Conservation (phyloP, 1,284 basidiomycete genomes). For the Trametes sp. region DNA sequence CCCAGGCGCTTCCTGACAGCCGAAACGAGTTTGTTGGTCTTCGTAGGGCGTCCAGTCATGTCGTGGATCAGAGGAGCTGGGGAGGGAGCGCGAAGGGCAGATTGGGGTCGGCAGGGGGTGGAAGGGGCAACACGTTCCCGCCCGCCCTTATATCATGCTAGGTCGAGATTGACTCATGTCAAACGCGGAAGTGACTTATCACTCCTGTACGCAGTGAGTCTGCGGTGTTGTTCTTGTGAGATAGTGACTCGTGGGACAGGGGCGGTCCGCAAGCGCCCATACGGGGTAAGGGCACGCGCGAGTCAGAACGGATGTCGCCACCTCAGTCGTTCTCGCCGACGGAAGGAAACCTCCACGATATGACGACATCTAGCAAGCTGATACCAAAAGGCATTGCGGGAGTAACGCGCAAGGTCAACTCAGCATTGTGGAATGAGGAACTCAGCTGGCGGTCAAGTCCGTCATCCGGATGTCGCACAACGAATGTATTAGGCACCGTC, state of each 20-base stretch:
- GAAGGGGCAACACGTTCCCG: background rate
- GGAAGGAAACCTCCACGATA: background rate
- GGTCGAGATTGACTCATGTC: conserved; percentile 13
- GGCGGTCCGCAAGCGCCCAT: background rate
- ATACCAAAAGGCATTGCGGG: background rate
- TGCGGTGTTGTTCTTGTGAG: background rate
- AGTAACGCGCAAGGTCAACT: background rate
- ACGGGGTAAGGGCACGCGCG: conserved; percentile 1
- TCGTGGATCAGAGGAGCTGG: background rate
- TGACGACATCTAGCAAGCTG: conserved; percentile 3
- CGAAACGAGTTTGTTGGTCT: conserved; percentile 12
- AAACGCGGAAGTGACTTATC: conserved; percentile 20
- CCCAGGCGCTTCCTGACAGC: conserved; percentile 25
- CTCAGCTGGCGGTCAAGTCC: background rate
- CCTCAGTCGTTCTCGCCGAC: background rate
- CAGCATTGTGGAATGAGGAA: background rate
- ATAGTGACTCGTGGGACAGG: conserved; percentile 19
- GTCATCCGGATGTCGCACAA: conserved; percentile 2
- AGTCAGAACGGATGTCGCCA: conserved; percentile 14
- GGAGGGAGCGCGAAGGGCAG: conserved; percentile 5
- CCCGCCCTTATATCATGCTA: conserved; percentile 6
- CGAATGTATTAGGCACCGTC: conserved; percentile 23
- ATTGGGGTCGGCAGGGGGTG: background rate
- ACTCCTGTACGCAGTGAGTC: conserved; percentile 15
- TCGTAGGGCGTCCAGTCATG: conserved; percentile 21